Conservation (phyloP, 495 filamentous ascomycete species). For the Niebla homalea region DNA sequence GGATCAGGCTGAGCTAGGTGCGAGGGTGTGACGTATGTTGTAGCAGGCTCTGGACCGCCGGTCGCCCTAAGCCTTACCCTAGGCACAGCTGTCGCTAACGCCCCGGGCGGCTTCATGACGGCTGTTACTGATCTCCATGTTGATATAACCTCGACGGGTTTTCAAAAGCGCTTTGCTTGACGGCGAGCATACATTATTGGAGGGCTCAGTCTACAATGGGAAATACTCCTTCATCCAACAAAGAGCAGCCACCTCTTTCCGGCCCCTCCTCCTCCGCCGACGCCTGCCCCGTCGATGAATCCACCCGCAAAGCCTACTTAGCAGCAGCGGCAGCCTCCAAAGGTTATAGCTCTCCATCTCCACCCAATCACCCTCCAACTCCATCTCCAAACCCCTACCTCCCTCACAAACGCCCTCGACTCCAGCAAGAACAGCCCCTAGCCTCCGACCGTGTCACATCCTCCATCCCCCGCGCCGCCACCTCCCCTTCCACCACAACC, state of each 20-base stretch:
- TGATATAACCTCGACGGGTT: background rate
- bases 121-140: background rate
- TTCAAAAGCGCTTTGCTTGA: background rate
- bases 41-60: conserved; percentile 20
- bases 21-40: no score
- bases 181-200: background rate
- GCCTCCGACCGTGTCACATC: conserved; percentile 61
- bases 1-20: no score
- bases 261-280: background rate
- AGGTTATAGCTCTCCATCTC: conserved; percentile 19
- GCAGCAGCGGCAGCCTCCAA: conserved; percentile 13
- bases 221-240: conserved; percentile 4
- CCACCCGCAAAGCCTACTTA: conserved; percentile 74
- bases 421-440: conserved; percentile 21
- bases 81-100: background rate
- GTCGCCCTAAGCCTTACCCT: background rate
- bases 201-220: conserved; percentile 2
- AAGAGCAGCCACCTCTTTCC: conserved; percentile 19
- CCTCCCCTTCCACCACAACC: conserved; percentile 20
- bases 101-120: background rate
- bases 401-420: conserved; percentile 17
- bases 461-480: conserved; percentile 59
- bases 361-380: background rate
- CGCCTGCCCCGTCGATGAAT: conserved; percentile 77
- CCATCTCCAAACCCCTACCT: conserved; percentile 26